phyloP scores from a whole-genome alignment of 129 eudicot genomes.

The Centrapalus pauciflorus region DNA sequence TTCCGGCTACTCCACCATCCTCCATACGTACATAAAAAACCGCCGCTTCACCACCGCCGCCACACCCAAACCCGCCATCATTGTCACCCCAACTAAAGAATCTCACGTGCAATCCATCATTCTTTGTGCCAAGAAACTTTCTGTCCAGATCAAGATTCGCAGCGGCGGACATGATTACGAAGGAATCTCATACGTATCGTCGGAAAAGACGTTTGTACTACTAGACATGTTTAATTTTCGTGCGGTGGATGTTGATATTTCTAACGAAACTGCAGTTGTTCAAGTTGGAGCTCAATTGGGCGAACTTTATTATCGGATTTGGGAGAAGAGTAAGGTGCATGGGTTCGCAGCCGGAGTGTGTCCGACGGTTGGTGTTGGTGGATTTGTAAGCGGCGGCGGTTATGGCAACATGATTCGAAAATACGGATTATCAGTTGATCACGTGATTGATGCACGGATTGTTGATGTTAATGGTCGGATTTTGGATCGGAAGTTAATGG shows the following conservation, averaged over 20 bases:
- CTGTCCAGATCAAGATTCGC: slow-evolving; percentile 16
- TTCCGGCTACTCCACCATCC: not conserved
- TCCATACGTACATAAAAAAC: slow-evolving; percentile 17
- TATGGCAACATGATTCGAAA: slow-evolving; percentile 15
- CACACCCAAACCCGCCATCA: slow-evolving; percentile 7
- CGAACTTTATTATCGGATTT: slow-evolving; percentile 24
- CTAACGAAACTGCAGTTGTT: slow-evolving; percentile 25
- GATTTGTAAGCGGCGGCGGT: slow-evolving; percentile 24
- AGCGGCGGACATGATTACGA: slow-evolving; percentile 42
- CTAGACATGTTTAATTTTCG: slow-evolving; percentile 32
- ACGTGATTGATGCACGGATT: slow-evolving; percentile 8
- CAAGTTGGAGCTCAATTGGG: slow-evolving; percentile 32
- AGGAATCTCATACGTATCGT: slow-evolving; percentile 32
- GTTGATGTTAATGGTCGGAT: slow-evolving; percentile 8
- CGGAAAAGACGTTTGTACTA: slow-evolving; percentile 5
- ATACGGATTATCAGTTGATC: slow-evolving; percentile 19
- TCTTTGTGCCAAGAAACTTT: not conserved
- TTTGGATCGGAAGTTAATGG: slow-evolving; percentile 18
- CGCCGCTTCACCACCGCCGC: not conserved
- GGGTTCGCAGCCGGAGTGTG: slow-evolving; percentile 38
- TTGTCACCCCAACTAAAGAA: slow-evolving; percentile 1
- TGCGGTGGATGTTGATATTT: not conserved
- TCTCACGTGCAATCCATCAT: slow-evolving; percentile 8
- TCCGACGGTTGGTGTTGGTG: slow-evolving; percentile 35
- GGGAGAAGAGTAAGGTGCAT: slow-evolving; percentile 19